Conservation (phyloP, 2,329 filamentous ascomycete species). For the Hypoxylon sp. region DNA sequence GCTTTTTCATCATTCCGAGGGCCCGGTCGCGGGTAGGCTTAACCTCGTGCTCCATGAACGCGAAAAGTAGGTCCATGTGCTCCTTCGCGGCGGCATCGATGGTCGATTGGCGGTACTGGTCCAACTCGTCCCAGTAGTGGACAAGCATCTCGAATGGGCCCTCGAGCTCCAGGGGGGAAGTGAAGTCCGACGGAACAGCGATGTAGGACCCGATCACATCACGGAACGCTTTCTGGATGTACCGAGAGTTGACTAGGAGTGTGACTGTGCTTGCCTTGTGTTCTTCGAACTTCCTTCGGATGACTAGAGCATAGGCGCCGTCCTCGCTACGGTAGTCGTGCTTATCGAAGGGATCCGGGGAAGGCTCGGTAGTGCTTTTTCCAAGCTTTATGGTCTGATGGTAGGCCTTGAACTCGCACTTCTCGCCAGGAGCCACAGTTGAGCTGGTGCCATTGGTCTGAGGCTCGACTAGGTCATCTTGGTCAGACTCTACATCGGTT, state of each 20-base stretch:
- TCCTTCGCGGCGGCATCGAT: conserved; percentile 19
- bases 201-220: conserved; percentile 44
- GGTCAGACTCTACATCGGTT: conserved; percentile 9
- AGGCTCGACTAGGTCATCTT: neutral
- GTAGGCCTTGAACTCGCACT: conserved; percentile 47
- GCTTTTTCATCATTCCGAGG: conserved; percentile 45
- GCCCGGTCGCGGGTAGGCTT: conserved; percentile 38
- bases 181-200: conserved; percentile 46
- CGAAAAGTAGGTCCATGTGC: conserved; percentile 47
- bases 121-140: conserved; percentile 48
- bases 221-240: conserved; percentile 46
- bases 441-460: conserved; percentile 3
- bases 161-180: conserved; percentile 40
- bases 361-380: conserved; percentile 30
- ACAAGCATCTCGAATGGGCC: conserved; percentile 46
- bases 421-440: conserved; percentile 29
- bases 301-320: conserved; percentile 44
- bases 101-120: conserved; percentile 39
- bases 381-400: conserved; percentile 37
- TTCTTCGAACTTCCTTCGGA: conserved; percentile 39
- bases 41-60: conserved; percentile 49
- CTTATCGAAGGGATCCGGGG: conserved; percentile 43
- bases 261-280: conserved; percentile 37
- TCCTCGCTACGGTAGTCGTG: conserved; percentile 37
- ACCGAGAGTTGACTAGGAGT: conserved; percentile 46